Percentiles rank a stretch among this genome's conserved stretches.
Conservation (phyloP, 2,329 filamentous ascomycete species). For the Diaporthe caulivora region DNA sequence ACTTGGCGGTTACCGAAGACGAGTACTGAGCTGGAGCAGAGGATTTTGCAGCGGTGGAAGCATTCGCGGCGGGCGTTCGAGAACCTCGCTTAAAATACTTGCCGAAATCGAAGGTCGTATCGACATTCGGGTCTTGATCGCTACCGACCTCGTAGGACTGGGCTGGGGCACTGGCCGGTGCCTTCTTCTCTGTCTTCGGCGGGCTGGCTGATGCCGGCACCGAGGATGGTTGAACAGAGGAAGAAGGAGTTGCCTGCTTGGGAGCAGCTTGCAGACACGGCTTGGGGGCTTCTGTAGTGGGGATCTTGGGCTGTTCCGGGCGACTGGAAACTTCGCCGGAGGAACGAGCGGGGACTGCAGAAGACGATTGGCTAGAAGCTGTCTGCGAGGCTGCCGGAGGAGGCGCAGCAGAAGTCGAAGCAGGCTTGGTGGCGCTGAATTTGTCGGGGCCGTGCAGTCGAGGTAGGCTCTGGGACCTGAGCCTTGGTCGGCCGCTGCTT, state of each 20-base stretch:
- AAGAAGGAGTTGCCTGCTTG: background rate
- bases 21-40: background rate
- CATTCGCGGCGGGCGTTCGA: too few relatives aligned
- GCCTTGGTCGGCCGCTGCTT: background rate
- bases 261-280: background rate
- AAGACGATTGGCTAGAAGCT: background rate
- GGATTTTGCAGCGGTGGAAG: too few relatives aligned
- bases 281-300: background rate
- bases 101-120: too few relatives aligned
- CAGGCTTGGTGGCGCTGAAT: background rate
- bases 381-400: background rate
- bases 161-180: background rate
- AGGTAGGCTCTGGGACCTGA: background rate
- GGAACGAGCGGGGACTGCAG: background rate
- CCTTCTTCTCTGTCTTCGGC: conserved; percentile 17
- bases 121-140: too few relatives aligned
- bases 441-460: background rate
- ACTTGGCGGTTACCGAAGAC: background rate
- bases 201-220: background rate
- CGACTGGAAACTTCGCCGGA: background rate
- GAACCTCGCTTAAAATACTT: too few relatives aligned
- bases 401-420: background rate
- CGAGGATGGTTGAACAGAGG: background rate
- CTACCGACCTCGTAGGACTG: too few relatives aligned
- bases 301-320: background rate